Evolutionary conservation across 495 filamentous ascomycete species (phyloP).

Genomic region (Saxophila tyrrhenica): DNA sequence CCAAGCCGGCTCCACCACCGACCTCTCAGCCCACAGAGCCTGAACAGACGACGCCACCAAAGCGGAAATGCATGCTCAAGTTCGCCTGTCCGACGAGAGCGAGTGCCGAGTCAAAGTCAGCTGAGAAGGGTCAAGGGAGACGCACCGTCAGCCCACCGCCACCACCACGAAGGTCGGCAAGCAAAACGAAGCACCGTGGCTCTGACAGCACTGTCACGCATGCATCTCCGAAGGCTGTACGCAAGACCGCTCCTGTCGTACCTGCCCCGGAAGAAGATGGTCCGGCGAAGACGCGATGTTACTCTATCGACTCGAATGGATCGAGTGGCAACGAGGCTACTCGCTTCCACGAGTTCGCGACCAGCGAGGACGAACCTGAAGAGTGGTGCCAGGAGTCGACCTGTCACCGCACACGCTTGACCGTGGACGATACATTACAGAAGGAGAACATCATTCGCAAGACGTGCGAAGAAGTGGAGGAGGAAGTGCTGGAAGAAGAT

Average conservation of each 20-base stretch:
- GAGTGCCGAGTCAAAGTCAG: constrained; percentile 20
- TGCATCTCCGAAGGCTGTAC: constrained; percentile 25
- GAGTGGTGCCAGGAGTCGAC: constrained; percentile 69
- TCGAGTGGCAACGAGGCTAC: constrained; percentile 55
- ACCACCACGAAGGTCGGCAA: constrained; percentile 19
- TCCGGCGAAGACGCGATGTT: constrained; percentile 19
- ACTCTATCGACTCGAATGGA: constrained; percentile 43
- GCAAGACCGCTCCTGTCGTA: constrained; percentile 16
- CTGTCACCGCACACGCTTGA: constrained; percentile 56
- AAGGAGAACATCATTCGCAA: constrained; percentile 83
- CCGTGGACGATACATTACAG: constrained; percentile 76
- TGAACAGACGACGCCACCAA: constrained; percentile 38
- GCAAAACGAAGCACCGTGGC: constrained; percentile 29
- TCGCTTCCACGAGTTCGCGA: constrained; percentile 89
- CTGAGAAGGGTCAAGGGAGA: constrained; percentile 1
- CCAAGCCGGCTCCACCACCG: constrained; percentile 39
- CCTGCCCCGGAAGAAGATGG: constrained; percentile 11
- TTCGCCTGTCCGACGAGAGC: constrained; percentile 49
- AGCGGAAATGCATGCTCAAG: constrained; percentile 38
- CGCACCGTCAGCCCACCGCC: constrained; percentile 29
- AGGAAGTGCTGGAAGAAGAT: constrained; percentile 55
- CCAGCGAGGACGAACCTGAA: constrained; percentile 64
- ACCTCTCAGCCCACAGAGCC: constrained; percentile 9
- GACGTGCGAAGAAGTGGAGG: constrained; percentile 80
- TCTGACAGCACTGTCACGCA: constrained; percentile 38